These are phyloP conservation scores for Blastobotrys terrestris DNA, from an alignment of 805 yeast genomes.

Conservation along the genomic window DNA sequence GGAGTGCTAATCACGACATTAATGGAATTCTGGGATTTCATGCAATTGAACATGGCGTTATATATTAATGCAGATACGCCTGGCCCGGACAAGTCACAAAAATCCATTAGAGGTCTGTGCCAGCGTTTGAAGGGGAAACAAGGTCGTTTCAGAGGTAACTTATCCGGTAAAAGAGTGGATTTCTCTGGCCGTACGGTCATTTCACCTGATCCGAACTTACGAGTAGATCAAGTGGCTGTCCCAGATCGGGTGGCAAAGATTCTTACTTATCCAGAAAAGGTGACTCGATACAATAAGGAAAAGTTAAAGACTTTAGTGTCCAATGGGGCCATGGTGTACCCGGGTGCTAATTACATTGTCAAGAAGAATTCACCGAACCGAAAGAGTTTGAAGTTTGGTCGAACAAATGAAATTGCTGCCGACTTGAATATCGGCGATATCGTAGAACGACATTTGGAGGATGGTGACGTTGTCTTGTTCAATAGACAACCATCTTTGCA, in stretches of 20 bases:
- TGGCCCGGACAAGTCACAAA: slow-evolving; percentile 36
- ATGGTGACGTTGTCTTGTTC: slow-evolving; percentile 92
- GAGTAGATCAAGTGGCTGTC: slow-evolving; percentile 96
- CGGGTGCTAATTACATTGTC: slow-evolving; percentile 91
- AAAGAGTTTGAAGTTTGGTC: slow-evolving; percentile 85
- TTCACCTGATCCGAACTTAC: slow-evolving; percentile 94
- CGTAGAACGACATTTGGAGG: slow-evolving; percentile 95
- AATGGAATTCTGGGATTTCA: slow-evolving; percentile 99
- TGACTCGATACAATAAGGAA: slow-evolving; percentile 76
- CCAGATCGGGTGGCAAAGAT: slow-evolving; percentile 96
- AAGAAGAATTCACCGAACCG: slow-evolving; percentile 81
- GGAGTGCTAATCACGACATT: slow-evolving; percentile 88
- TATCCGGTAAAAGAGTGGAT: slow-evolving; percentile 98
- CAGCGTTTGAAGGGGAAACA: slow-evolving; percentile 97
- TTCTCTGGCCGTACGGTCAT: slow-evolving; percentile 97
- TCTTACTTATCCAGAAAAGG: slow-evolving; percentile 91
- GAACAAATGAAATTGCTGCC: slow-evolving; percentile 68
- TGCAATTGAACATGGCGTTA: slow-evolving; percentile 94
- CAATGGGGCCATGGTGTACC: slow-evolving; percentile 85
- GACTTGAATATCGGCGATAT: slow-evolving; percentile 80
- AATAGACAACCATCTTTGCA: slow-evolving; percentile 98
- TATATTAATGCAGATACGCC: slow-evolving; percentile 94
- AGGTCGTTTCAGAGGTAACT: slow-evolving; percentile 96
- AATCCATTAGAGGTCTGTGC: slow-evolving; percentile 82
- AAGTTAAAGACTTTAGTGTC: slow-evolving; percentile 68